Evolutionary conservation across 192 early-diverging fungal species (phyloP).

Genomic region (Geranomyces michiganensis): DNA sequence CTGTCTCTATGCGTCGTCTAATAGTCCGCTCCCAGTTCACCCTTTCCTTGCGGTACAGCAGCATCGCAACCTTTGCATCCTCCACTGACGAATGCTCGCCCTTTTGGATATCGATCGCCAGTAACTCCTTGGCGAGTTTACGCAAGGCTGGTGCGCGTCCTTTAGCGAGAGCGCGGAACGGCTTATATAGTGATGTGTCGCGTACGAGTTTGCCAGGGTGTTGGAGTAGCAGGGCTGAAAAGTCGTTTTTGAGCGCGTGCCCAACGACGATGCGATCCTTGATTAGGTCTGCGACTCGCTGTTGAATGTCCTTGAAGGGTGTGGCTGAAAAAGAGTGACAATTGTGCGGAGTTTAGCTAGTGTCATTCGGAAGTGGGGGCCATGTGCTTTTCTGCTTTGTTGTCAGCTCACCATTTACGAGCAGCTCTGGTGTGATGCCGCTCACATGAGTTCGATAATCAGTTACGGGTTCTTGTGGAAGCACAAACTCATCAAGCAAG

Average conservation of each 20-base stretch:
- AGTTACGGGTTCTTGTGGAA: slow-evolving; percentile 79
- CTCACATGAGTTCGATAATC: slow-evolving; percentile 92
- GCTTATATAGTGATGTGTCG: slow-evolving; percentile 81
- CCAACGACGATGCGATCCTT: slow-evolving; percentile 88
- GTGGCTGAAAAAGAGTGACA: slow-evolving; percentile 45
- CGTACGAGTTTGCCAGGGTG: slow-evolving; percentile 80
- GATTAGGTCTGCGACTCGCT: slow-evolving; percentile 77
- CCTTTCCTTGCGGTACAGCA: slow-evolving; percentile 83
- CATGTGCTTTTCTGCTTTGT: background rate
- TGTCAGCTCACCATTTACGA: slow-evolving; percentile 53
- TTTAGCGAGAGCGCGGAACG: slow-evolving; percentile 67
- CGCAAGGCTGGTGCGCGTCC: slow-evolving; percentile 74
- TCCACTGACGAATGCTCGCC: slow-evolving; percentile 88
- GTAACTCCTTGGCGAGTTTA: slow-evolving; percentile 70
- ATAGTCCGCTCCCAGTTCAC: slow-evolving; percentile 74
- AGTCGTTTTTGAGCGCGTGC: slow-evolving; percentile 89
- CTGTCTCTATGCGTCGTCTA: slow-evolving; percentile 21
- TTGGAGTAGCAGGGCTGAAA: slow-evolving; percentile 72
- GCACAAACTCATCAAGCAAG: slow-evolving; percentile 84
- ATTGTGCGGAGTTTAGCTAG: background rate
- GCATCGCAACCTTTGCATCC: slow-evolving; percentile 88
- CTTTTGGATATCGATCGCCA: slow-evolving; percentile 83
- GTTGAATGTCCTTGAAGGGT: slow-evolving; percentile 79
- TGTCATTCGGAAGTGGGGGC: background rate
- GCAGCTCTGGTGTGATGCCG: slow-evolving; percentile 82